Conservation (phyloP, 2,329 filamentous ascomycete species). For the Neocatenulostroma microsporum region DNA sequence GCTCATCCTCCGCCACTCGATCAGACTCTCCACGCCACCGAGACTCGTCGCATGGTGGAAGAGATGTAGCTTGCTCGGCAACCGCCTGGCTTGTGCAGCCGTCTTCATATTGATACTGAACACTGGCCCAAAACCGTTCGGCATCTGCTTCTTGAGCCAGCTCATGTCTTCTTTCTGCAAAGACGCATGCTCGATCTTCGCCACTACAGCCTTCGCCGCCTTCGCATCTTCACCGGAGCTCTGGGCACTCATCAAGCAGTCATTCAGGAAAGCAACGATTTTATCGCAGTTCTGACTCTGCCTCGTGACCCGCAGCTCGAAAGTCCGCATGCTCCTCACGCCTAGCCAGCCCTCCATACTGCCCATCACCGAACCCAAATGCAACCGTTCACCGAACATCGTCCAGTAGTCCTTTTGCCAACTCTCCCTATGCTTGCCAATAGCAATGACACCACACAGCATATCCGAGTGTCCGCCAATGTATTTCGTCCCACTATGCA, state of each 20-base stretch:
- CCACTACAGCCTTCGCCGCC: constrained; percentile 49
- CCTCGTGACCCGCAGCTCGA: constrained; percentile 71
- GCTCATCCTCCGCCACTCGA: constrained; percentile 92
- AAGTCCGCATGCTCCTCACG: constrained; percentile 72
- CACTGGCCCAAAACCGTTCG: constrained; percentile 79
- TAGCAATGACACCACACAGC: constrained; percentile 74
- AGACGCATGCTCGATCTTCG: constrained; percentile 65
- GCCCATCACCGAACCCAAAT: constrained; percentile 77
- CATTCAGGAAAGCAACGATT: constrained; percentile 65
- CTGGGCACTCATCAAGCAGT: constrained; percentile 32
- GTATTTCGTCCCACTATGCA: constrained; percentile 96
- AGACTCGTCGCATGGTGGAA: constrained; percentile 95
- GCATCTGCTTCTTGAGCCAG: constrained; percentile 87
- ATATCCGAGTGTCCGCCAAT: constrained; percentile 92
- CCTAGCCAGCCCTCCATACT: constrained; percentile 89
- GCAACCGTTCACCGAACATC: constrained; percentile 62
- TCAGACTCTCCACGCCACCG: constrained; percentile 88
- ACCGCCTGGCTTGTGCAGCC: constrained; percentile 51
- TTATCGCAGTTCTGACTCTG: constrained; percentile 64
- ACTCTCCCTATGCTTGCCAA: constrained; percentile 41
- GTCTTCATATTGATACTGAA: constrained; percentile 65
- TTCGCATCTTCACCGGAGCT: constrained; percentile 36
- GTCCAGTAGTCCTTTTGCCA: constrained; percentile 43
- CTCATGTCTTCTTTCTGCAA: constrained; percentile 58
- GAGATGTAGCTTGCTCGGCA: constrained; percentile 71